Evolutionary conservation across 805 yeast genomes (phyloP).

Genomic region (Candida argentea): DNA sequence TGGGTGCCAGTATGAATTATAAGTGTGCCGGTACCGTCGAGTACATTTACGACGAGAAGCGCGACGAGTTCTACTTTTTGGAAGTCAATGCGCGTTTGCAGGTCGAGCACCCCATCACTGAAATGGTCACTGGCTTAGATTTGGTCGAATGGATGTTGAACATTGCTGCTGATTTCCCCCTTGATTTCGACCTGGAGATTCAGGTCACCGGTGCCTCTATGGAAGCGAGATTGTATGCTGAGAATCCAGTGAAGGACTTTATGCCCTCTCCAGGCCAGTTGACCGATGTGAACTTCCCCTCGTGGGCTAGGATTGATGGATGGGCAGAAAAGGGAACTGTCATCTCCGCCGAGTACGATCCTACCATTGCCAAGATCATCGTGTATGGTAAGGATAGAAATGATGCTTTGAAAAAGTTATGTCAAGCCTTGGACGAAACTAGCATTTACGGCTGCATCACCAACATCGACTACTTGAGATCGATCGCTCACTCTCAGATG

Average conservation of each 20-base stretch:
- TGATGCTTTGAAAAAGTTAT: slow-evolving; percentile 71
- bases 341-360: slow-evolving; percentile 89
- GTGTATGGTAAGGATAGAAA: slow-evolving; percentile 86
- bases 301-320: slow-evolving; percentile 87
- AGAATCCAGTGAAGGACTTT: slow-evolving; percentile 91
- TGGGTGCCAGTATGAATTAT: slow-evolving; percentile 77
- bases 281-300: slow-evolving; percentile 76
- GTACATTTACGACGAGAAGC: slow-evolving; percentile 75
- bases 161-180: slow-evolving; percentile 85
- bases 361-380: slow-evolving; percentile 91
- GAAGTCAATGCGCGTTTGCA: slow-evolving; percentile 96
- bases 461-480: slow-evolving; percentile 80
- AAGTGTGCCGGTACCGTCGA: slow-evolving; percentile 98
- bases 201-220: slow-evolving; percentile 77
- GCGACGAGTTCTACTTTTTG: slow-evolving; percentile 87
- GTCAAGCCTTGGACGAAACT: slow-evolving; percentile 78
- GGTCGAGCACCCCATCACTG: slow-evolving; percentile 97
- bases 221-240: slow-evolving; percentile 96
- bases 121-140: slow-evolving; percentile 88
- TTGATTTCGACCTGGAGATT: slow-evolving; percentile 56
- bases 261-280: slow-evolving; percentile 95
- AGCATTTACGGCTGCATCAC: slow-evolving; percentile 82
- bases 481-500: slow-evolving; percentile 76
- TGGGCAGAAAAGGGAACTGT: slow-evolving; percentile 89
- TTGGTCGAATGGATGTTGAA: slow-evolving; percentile 94